A percentile compares a stretch with the other conserved stretches of the same genome.
Evolutionary conservation across 2,329 filamentous ascomycete genomes (phyloP).

Genomic region (Paraconiothyrium brasiliense): DNA sequence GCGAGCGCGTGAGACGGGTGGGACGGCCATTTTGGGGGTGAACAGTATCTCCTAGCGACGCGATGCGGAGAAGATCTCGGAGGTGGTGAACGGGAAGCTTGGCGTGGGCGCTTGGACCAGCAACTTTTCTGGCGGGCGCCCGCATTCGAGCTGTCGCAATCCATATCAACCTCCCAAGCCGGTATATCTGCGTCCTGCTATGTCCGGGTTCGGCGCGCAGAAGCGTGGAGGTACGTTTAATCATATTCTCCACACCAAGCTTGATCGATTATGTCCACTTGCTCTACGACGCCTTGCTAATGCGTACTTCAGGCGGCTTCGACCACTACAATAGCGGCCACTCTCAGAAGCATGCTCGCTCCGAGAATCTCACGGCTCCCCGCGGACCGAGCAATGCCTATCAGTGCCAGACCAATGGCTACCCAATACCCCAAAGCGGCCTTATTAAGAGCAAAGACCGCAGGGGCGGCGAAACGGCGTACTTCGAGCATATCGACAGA

Average conservation of each 20-base stretch:
- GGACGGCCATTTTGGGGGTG: conserved; percentile 58
- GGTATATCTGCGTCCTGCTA: not conserved
- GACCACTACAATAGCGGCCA: conserved; percentile 31
- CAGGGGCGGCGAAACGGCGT: conserved; percentile 18
- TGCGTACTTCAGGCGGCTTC: conserved; percentile 31
- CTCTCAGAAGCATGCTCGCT: conserved; percentile 26
- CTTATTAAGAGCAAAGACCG: conserved; percentile 8
- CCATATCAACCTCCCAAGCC: not conserved
- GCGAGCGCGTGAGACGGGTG: conserved; percentile 62
- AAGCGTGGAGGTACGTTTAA: conserved; percentile 10
- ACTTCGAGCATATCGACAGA: conserved; percentile 17
- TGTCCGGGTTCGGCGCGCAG: conserved; percentile 11
- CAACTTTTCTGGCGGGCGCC: not conserved
- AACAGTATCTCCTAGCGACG: conserved; percentile 14
- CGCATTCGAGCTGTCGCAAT: not conserved
- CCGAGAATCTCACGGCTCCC: conserved; percentile 12
- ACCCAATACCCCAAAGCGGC: not conserved
- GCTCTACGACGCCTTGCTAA: conserved; percentile 9
- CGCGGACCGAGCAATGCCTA: conserved; percentile 12
- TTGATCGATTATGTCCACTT: not conserved
- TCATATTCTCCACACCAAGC: not conserved
- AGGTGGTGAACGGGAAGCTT: conserved; percentile 21
- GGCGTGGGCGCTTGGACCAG: conserved; percentile 15
- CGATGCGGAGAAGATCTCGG: conserved; percentile 23
- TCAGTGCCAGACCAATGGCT: conserved; percentile 12